phyloP scores from a whole-genome alignment of 2,329 filamentous ascomycete species.

The Stachybotrys chlorohalonatus region DNA sequence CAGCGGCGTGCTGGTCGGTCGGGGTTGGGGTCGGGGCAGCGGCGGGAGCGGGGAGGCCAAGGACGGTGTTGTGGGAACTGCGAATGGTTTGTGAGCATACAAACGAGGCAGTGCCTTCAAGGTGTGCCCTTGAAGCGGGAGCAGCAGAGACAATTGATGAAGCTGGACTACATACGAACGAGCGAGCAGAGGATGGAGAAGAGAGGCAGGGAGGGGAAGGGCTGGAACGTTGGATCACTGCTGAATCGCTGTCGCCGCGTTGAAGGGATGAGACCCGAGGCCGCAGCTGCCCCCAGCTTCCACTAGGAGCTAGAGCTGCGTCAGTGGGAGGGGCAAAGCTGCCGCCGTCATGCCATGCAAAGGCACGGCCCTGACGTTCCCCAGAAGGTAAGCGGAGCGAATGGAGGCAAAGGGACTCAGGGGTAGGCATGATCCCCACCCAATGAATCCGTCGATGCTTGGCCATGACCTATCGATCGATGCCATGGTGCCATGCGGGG shows the following conservation, averaged over 20 bases:
- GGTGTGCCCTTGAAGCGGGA: not conserved
- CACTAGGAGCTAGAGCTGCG: not conserved
- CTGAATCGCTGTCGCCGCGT: not conserved
- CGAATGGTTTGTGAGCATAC: slow-evolving; percentile 11
- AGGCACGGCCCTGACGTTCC: not conserved
- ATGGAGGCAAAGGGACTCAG: not conserved
- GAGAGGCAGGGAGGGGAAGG: not conserved
- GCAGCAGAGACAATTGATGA: not conserved
- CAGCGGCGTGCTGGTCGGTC: slow-evolving; percentile 10
- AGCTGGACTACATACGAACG: not conserved
- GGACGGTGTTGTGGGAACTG: slow-evolving; percentile 11
- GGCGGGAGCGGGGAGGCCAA: slow-evolving; percentile 13
- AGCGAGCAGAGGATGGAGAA: not conserved
- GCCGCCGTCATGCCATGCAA: not conserved
- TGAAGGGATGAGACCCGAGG: not conserved
- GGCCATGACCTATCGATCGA: not conserved
- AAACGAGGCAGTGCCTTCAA: not conserved
- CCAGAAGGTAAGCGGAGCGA: not conserved
- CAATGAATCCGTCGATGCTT: not conserved
- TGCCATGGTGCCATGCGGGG: not conserved
- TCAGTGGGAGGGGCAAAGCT: not conserved
- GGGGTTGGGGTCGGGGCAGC: slow-evolving; percentile 14
- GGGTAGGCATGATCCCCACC: not conserved
- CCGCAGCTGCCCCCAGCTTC: not conserved
- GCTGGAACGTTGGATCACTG: no score